These are phyloP conservation scores for Lasiodiplodia sp. DNA, from an alignment of 2,329 filamentous ascomycete species.

Conservation along the genomic window DNA sequence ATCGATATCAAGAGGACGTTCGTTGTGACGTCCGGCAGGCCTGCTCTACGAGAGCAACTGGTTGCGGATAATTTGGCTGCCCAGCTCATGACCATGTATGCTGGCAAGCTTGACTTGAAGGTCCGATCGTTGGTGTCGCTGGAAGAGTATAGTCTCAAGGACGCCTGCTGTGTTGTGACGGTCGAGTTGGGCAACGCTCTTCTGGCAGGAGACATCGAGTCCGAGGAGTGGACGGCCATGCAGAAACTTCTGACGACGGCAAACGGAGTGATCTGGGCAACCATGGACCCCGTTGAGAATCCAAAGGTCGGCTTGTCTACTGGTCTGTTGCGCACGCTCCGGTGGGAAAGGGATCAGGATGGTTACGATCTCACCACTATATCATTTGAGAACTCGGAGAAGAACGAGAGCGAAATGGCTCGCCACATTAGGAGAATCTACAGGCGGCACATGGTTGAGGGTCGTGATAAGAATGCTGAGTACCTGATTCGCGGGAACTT, in stretches of 20 bases:
- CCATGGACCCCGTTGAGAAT: constrained; percentile 13
- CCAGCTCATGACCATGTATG: constrained; percentile 32
- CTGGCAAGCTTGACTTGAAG: constrained; percentile 14
- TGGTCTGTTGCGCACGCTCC: constrained; percentile 26
- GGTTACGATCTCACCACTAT: constrained; percentile 6
- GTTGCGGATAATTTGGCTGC: constrained; percentile 25
- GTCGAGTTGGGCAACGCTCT: constrained; percentile 6
- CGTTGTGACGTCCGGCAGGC: constrained; percentile 12
- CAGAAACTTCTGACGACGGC: constrained; percentile 15
- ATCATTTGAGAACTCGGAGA: constrained; percentile 18
- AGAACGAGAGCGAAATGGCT: constrained; percentile 19
- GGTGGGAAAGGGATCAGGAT: constrained; percentile 13
- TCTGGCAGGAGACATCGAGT: constrained; percentile 7
- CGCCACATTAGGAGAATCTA: constrained; percentile 24
- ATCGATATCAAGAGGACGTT: constrained; percentile 19
- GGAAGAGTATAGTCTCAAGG: constrained; percentile 3
- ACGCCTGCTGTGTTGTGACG: constrained; percentile 10
- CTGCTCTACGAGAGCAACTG: constrained; percentile 11
- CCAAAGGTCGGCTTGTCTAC: constrained; percentile 23
- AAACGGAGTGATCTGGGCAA: constrained; percentile 25
- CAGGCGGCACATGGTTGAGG: constrained; percentile 16
- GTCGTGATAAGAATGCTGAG: constrained; percentile 12
- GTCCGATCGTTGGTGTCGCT: constrained; percentile 12
- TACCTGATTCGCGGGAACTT: constrained; percentile 16
- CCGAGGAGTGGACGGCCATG: constrained; percentile 8